A percentile compares a stretch with the other conserved stretches of the same genome.
These are phyloP conservation scores for Oligophagozyma castellii DNA, from an alignment of 1,139 yeast genomes.

Conservation along the genomic window DNA sequence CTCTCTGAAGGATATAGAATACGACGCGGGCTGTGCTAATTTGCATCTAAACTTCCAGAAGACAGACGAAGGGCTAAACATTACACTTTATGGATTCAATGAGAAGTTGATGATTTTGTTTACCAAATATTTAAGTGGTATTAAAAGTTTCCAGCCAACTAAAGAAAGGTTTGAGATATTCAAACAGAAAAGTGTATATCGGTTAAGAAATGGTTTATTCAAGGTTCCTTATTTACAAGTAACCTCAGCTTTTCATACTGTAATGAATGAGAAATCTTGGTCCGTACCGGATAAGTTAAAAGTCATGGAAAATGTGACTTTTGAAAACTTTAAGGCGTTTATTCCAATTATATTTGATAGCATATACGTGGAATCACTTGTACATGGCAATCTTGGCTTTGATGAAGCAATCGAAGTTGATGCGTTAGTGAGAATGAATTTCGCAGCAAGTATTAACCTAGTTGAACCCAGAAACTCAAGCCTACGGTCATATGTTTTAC, in stretches of 20 bases:
- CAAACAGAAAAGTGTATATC: slow-evolving; percentile 50
- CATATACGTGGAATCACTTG: slow-evolving; percentile 48
- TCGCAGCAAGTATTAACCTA: slow-evolving; percentile 1
- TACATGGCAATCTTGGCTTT: slow-evolving; percentile 63
- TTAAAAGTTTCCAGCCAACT: slow-evolving; percentile 40
- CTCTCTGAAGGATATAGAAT: slow-evolving; percentile 55
- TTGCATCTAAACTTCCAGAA: slow-evolving; percentile 43
- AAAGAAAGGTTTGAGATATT: slow-evolving; percentile 49
- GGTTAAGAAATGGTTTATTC: slow-evolving; percentile 56
- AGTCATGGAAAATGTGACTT: slow-evolving; percentile 35
- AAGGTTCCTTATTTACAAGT: slow-evolving; percentile 67
- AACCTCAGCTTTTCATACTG: slow-evolving; percentile 43
- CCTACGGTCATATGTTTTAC: slow-evolving; percentile 38
- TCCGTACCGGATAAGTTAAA: slow-evolving; percentile 45
- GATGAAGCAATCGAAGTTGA: slow-evolving; percentile 41
- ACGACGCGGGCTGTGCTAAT: slow-evolving; percentile 78
- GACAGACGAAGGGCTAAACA: slow-evolving; percentile 56
- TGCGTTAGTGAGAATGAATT: slow-evolving; percentile 21
- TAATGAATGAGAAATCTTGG: slow-evolving; percentile 64
- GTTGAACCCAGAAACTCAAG: slow-evolving; percentile 28
- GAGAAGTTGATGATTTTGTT: slow-evolving; percentile 60
- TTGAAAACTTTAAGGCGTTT: slow-evolving; percentile 37
- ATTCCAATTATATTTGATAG: slow-evolving; percentile 33
- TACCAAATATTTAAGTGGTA: slow-evolving; percentile 41
- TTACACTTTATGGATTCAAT: slow-evolving; percentile 67